These are phyloP conservation scores for Prunus fruticosa DNA, from an alignment of 306 rosid genomes.

Conservation along the genomic window DNA sequence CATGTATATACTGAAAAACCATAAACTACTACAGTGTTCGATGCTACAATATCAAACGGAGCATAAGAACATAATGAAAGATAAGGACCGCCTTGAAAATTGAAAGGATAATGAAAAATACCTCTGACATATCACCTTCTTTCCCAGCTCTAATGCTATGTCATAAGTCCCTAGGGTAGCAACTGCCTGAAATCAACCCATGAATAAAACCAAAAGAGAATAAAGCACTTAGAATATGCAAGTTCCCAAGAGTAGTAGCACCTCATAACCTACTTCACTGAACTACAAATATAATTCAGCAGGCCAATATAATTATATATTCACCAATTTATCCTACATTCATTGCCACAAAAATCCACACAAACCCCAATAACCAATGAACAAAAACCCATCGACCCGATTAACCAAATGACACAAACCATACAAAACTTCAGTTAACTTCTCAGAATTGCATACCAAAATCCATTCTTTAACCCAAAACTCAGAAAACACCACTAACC, in stretches of 20 bases:
- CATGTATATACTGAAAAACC: neutral
- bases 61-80: neutral
- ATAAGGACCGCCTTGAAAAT: neutral
- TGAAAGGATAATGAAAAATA: conserved; percentile 32
- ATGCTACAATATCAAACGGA: neutral
- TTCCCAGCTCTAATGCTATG: conserved; percentile 85
- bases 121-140: conserved; percentile 93
- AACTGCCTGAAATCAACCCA: conserved; percentile 58
- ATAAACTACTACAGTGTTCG: neutral
- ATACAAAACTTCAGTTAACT: neutral
- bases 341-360: neutral
- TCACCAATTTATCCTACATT: conserved; percentile 7
- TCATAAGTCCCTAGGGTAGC: conserved; percentile 97
- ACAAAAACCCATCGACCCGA: neutral
- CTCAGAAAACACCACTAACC: neutral
- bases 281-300: neutral
- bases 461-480: conserved; percentile 6
- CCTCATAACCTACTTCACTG: conserved; percentile 1
- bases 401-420: conserved; percentile 3
- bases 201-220: conserved; percentile 8
- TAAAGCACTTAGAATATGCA: conserved; percentile 14
- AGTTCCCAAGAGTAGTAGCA: conserved; percentile 15
- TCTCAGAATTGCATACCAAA: neutral
- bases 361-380: neutral
- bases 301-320: neutral